phyloP scores from a whole-genome alignment of 2,329 filamentous ascomycete species.

The Talaromyces marneffei region DNA sequence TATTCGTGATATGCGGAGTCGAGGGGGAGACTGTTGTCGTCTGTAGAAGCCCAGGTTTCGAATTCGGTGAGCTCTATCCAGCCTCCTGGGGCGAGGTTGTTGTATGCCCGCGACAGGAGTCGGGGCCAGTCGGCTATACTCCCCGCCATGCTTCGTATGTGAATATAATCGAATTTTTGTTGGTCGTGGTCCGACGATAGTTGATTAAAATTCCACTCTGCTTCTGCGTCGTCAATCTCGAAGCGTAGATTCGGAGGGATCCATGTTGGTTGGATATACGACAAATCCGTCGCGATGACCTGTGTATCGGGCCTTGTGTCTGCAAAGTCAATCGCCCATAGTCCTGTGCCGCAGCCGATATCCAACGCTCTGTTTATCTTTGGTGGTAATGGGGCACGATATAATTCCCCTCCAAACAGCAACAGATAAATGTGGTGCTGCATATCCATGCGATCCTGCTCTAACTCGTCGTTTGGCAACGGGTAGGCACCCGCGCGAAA shows the following conservation, averaged over 20 bases:
- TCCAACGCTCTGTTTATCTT: constrained; percentile 9
- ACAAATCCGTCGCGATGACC: constrained; percentile 20
- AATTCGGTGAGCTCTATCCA: constrained; percentile 28
- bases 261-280: constrained; percentile 18
- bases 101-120: constrained; percentile 22
- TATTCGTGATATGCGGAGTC: constrained; percentile 19
- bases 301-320: constrained; percentile 7
- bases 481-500: constrained; percentile 19
- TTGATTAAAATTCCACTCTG: constrained; percentile 22
- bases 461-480: constrained; percentile 22
- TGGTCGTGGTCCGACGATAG: neutral
- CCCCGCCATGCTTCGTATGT: constrained; percentile 25
- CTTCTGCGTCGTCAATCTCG: constrained; percentile 24
- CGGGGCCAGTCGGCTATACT: constrained; percentile 26
- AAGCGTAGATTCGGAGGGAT: constrained; percentile 14
- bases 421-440: constrained; percentile 16
- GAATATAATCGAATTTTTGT: constrained; percentile 24
- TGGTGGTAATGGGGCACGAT: constrained; percentile 10
- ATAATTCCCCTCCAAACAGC: constrained; percentile 11
- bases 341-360: constrained; percentile 14
- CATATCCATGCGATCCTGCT: constrained; percentile 22
- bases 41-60: constrained; percentile 25
- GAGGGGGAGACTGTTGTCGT: constrained; percentile 24
- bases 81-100: constrained; percentile 24
- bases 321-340: constrained; percentile 18